A percentile compares a stretch with the other conserved stretches of the same genome.
Conservation (phyloP, 2,329 filamentous ascomycete genomes). For the Stemphylium lycopersici region DNA sequence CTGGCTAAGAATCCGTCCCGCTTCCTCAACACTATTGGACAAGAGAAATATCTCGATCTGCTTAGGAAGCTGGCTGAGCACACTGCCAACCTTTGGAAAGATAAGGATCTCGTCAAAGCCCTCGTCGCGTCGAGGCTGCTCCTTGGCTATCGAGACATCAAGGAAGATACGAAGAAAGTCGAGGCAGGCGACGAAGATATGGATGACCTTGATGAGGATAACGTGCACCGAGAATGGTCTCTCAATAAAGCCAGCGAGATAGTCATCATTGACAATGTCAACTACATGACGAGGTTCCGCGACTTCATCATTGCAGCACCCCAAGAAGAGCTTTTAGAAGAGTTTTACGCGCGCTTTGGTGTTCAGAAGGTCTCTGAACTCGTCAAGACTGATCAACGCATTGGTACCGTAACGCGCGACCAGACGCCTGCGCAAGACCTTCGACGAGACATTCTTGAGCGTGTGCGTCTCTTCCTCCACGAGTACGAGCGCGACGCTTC, state of each 20-base stretch:
- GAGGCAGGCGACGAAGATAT: constrained; percentile 48
- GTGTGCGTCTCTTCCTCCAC: constrained; percentile 87
- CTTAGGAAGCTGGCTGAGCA: constrained; percentile 81
- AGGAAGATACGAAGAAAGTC: constrained; percentile 60
- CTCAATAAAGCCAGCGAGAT: constrained; percentile 79
- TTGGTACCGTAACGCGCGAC: constrained; percentile 70
- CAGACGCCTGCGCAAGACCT: constrained; percentile 73
- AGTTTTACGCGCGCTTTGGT: constrained; percentile 83
- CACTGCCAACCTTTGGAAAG: constrained; percentile 70
- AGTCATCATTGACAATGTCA: constrained; percentile 60
- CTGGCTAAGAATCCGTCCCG: constrained; percentile 83
- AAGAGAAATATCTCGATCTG: constrained; percentile 85
- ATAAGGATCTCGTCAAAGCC: constrained; percentile 76
- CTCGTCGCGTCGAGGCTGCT: constrained; percentile 80
- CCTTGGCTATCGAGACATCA: constrained; percentile 76
- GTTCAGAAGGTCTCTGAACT: constrained; percentile 76
- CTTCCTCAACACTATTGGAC: constrained; percentile 78
- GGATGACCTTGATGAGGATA: constrained; percentile 55
- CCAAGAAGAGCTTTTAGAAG: constrained; percentile 84
- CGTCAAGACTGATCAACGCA: constrained; percentile 77
- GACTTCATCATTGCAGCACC: constrained; percentile 83
- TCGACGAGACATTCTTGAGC: constrained; percentile 82
- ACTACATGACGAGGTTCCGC: constrained; percentile 82
- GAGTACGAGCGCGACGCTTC: constrained; percentile 73
- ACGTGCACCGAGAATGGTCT: constrained; percentile 72